Conservation (phyloP, 192 early-diverging fungal genomes). For the Phycomyces blakesleeanus region DNA sequence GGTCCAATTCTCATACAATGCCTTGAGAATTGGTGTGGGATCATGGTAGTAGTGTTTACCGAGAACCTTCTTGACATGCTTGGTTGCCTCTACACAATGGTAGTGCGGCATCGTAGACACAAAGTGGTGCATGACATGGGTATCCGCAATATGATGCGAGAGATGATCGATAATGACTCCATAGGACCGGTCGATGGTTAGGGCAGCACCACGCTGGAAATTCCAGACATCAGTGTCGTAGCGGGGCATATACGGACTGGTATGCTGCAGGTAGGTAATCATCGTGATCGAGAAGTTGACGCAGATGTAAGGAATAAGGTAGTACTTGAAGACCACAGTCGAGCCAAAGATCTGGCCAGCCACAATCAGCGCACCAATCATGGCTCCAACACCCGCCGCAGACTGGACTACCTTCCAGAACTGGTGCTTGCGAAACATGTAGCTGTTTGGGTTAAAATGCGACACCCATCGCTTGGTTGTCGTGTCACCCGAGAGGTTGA, state of each 20-base stretch:
- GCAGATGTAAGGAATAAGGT: conserved; percentile 81
- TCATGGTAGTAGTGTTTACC: conserved; percentile 79
- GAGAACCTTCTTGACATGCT: conserved; percentile 69
- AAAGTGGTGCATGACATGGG: conserved; percentile 91
- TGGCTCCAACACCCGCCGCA: conserved; percentile 57
- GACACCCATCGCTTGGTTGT: conserved; percentile 63
- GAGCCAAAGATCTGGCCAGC: conserved; percentile 47
- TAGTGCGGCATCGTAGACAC: conserved; percentile 98
- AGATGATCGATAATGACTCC: conserved; percentile 82
- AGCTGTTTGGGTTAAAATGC: conserved; percentile 78
- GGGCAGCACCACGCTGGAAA: conserved; percentile 86
- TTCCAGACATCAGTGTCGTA: conserved; percentile 81
- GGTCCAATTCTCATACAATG: conserved; percentile 64
- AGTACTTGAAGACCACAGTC: conserved; percentile 70
- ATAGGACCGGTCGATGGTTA: conserved; percentile 84
- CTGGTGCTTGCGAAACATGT: conserved; percentile 76
- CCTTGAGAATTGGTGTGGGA: conserved; percentile 57
- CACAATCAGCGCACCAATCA: conserved; percentile 49
- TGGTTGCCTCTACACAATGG: conserved; percentile 82
- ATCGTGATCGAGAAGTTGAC: conserved; percentile 93
- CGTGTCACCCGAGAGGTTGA: conserved; percentile 74
- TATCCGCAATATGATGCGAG: conserved; percentile 75
- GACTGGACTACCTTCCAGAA: conserved; percentile 65
- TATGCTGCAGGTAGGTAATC: conserved; percentile 94
- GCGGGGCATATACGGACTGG: conserved; percentile 79